A percentile compares a stretch with the other conserved stretches of the same genome.
Conservation (phyloP, 2,329 filamentous ascomycete species). For the Geosmithia flava region DNA sequence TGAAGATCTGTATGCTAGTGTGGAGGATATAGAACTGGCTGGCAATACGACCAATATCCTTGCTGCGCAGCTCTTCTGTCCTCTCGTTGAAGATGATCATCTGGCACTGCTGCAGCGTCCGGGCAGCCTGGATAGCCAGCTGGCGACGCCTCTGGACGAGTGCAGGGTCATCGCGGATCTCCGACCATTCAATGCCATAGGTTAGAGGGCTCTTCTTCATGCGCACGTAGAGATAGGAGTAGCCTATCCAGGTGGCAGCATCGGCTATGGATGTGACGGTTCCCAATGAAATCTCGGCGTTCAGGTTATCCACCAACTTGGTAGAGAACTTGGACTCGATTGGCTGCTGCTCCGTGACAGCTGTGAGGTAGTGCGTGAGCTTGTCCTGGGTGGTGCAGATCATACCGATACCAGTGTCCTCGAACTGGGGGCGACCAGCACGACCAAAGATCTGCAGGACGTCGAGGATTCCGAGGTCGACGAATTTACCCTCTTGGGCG, state of each 20-base stretch:
- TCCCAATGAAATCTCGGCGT: slow-evolving; percentile 85
- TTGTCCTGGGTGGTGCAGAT: slow-evolving; percentile 97
- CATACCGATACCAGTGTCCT: slow-evolving; percentile 95
- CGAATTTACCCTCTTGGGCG: slow-evolving; percentile 89
- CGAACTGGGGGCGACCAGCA: slow-evolving; percentile 93
- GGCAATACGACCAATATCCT: slow-evolving; percentile 91
- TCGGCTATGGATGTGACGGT: slow-evolving; percentile 92
- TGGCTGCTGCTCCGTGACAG: slow-evolving; percentile 89
- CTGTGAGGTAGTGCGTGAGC: slow-evolving; percentile 77
- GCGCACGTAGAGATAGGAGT: slow-evolving; percentile 92
- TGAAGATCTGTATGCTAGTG: slow-evolving; percentile 91
- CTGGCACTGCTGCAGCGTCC: slow-evolving; percentile 79
- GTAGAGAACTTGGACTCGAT: slow-evolving; percentile 96
- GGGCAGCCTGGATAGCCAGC: slow-evolving; percentile 78
- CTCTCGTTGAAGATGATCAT: slow-evolving; percentile 98
- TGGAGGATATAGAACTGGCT: slow-evolving; percentile 96
- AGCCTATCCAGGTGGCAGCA: slow-evolving; percentile 93
- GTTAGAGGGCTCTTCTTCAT: slow-evolving; percentile 87
- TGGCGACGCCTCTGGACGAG: slow-evolving; percentile 77
- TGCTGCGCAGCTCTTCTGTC: slow-evolving; percentile 85
- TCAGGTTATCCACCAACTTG: slow-evolving; percentile 91
- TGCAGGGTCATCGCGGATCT: slow-evolving; percentile 77
- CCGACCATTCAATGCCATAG: slow-evolving; percentile 92
- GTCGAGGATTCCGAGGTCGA: slow-evolving; percentile 91
- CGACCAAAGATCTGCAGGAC: slow-evolving; percentile 97